Percentiles rank a stretch among this genome's conserved stretches.
These are phyloP conservation scores for Suillus placidus DNA, from an alignment of 768 basidiomycete genomes.

Conservation along the genomic window DNA sequence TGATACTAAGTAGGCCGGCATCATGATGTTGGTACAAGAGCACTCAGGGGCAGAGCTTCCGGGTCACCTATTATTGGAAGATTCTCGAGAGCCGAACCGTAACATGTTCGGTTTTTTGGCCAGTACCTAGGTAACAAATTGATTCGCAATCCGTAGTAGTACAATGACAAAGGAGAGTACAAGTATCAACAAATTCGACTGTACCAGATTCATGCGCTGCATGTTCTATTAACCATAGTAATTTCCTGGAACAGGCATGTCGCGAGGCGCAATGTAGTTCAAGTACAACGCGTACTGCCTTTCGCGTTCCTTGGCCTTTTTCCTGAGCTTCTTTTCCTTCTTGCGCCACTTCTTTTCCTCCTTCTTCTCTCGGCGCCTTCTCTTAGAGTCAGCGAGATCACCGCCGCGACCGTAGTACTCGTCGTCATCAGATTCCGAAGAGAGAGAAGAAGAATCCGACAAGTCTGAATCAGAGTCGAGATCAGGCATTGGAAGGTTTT, in stretches of 20 bases:
- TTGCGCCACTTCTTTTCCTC: constrained; percentile 63
- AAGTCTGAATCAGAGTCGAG: constrained; percentile 44
- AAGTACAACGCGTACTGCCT: constrained; percentile 68
- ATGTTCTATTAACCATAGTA: constrained; percentile 27
- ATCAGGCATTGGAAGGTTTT: constrained; percentile 51
- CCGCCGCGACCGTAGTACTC: constrained; percentile 49
- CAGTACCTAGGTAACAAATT: neutral
- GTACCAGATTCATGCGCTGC: neutral
- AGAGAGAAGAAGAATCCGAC: constrained; percentile 42
- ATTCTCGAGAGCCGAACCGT: neutral
- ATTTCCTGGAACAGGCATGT: constrained; percentile 28
- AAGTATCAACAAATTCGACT: constrained; percentile 10
- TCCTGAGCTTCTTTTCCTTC: constrained; percentile 65
- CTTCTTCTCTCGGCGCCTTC: constrained; percentile 54
- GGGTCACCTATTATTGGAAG: neutral
- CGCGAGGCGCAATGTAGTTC: constrained; percentile 46
- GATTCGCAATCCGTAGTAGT: constrained; percentile 2
- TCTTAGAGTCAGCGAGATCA: constrained; percentile 53
- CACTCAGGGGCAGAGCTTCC: neutral
- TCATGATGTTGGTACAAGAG: neutral
- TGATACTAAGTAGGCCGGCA: neutral
- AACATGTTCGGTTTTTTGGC: neutral
- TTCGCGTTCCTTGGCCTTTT: constrained; percentile 59
- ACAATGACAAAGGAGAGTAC: neutral
- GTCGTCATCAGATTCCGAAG: constrained; percentile 46